A percentile compares a stretch with the other conserved stretches of the same genome.
phyloP scores from a whole-genome alignment of 1,139 yeast species.

The Maudiozyma humilis region DNA sequence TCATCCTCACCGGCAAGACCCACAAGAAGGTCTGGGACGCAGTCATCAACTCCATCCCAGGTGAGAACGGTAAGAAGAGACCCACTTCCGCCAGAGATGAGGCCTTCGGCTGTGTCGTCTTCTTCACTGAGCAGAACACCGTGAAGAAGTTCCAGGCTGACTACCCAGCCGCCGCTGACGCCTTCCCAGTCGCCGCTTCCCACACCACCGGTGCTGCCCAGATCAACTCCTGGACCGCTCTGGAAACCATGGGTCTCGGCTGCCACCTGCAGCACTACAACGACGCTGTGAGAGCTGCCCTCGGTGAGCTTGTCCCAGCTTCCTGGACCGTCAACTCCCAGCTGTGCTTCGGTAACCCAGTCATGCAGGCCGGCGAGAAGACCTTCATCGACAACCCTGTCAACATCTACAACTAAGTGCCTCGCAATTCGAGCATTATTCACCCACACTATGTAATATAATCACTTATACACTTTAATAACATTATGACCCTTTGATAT shows the following conservation, averaged over 20 bases:
- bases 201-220: conserved; percentile 38
- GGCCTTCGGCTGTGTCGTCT: conserved; percentile 37
- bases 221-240: conserved; percentile 36
- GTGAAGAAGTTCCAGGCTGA: conserved; percentile 32
- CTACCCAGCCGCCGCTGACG: conserved; percentile 33
- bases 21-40: conserved; percentile 36
- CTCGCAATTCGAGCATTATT: background rate
- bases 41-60: conserved; percentile 30
- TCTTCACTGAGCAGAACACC: conserved; percentile 34
- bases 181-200: conserved; percentile 35
- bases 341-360: conserved; percentile 34
- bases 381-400: conserved; percentile 14
- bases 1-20: conserved; percentile 33
- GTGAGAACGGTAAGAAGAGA: conserved; percentile 30
- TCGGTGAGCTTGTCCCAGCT: conserved; percentile 32
- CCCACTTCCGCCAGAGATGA: conserved; percentile 33
- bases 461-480: background rate
- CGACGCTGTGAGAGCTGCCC: conserved; percentile 32
- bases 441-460: background rate
- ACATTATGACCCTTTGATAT: background rate
- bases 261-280: conserved; percentile 41
- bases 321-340: conserved; percentile 36
- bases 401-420: conserved; percentile 10
- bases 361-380: conserved; percentile 11
- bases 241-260: conserved; percentile 35